Evolutionary conservation across 345 rosid species (phyloP).

Genomic region (Salix suchowensis): DNA sequence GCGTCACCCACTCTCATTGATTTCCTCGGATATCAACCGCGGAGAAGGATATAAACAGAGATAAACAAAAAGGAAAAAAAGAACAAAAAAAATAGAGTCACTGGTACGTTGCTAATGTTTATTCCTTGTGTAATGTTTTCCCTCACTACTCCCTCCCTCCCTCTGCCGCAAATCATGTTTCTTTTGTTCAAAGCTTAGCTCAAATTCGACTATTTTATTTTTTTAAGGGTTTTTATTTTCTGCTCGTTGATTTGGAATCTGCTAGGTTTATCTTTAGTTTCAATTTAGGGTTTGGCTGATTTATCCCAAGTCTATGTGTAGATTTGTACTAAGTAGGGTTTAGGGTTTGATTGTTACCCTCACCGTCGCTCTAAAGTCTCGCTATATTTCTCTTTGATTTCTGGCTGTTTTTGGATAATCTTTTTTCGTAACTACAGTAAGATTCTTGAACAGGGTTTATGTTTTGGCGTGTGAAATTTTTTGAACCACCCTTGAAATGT

Average conservation of each 20-base stretch:
- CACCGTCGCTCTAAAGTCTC: not conserved
- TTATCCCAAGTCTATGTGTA: not conserved
- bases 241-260: slow-evolving; percentile 3
- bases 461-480: not conserved
- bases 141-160: not conserved
- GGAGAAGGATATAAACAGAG: not conserved
- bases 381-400: not conserved
- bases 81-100: not conserved
- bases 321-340: not conserved
- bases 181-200: not conserved
- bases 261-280: not conserved
- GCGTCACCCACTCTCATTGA: not conserved
- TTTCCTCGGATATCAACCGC: slow-evolving; percentile 7
- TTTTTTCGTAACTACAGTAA: not conserved
- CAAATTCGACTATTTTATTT: not conserved
- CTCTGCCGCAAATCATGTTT: not conserved
- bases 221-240: not conserved
- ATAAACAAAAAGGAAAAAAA: not conserved
- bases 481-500: not conserved
- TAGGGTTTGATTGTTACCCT: not conserved
- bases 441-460: not conserved
- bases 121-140: not conserved
- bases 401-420: not conserved
- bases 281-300: slow-evolving; percentile 4
- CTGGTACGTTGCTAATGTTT: slow-evolving; percentile 20